Evolutionary conservation across 345 rosid species (phyloP).

Genomic region (Nephelium lappaceum): DNA sequence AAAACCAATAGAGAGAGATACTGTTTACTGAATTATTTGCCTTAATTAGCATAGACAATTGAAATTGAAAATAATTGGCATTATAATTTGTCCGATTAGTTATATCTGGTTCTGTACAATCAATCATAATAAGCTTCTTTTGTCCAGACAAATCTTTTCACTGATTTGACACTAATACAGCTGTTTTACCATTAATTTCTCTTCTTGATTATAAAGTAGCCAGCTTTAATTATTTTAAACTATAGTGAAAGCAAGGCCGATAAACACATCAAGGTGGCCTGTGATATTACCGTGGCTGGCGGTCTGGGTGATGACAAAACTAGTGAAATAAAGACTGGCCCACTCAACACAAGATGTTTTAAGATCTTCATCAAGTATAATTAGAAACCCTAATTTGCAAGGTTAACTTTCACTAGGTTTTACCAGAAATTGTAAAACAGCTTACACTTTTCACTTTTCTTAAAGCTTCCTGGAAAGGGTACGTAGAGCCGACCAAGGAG

Average conservation of each 20-base stretch:
- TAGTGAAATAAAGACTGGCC: not conserved
- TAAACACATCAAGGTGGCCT: not conserved
- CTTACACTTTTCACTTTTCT: not conserved
- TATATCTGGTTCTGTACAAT: not conserved
- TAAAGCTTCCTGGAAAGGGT: not conserved
- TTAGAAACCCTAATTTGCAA: not conserved
- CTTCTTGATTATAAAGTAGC: slow-evolving; percentile 7
- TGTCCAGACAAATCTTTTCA: slow-evolving; percentile 20
- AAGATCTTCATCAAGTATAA: not conserved
- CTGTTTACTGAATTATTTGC: not conserved
- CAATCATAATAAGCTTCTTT: not conserved
- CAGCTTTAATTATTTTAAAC: slow-evolving; percentile 9
- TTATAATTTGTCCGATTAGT: not conserved
- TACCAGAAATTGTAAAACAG: not conserved
- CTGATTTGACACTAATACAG: slow-evolving; percentile 36
- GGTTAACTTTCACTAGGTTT: not conserved
- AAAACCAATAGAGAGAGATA: not conserved
- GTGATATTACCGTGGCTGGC: not conserved
- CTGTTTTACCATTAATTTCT: slow-evolving; percentile 21
- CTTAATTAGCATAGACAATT: not conserved
- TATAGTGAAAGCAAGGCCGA: slow-evolving; percentile 12
- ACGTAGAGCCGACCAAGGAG: not conserved
- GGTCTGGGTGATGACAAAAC: not conserved
- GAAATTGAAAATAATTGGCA: not conserved
- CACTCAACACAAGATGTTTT: not conserved